Evolutionary conservation across 2,329 filamentous ascomycete genomes (phyloP), one percentile per base, ranked within the genome.

Genomic region (Bimuria novae-zelandiae): DNA sequence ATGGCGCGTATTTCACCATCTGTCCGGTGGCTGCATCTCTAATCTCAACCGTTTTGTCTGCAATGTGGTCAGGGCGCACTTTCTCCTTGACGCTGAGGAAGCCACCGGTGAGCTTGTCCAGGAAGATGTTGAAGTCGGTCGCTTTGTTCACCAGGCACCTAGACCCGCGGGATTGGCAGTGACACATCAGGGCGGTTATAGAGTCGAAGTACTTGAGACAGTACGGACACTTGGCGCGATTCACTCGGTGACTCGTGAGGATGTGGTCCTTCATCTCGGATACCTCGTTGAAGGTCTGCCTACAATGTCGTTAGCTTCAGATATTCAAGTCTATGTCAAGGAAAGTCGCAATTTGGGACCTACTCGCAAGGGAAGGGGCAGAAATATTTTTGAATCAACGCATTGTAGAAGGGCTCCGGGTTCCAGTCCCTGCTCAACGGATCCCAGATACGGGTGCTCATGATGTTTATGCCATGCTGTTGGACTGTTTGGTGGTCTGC

Each of bases 331-430:
- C n/a, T 25, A 39, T 30, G 19, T 36, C 21, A 8, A 43, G 7
- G 6, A 40, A 8, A 27, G 7, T 19, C 12, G 5, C 3, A 8
- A 39, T n/a, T 16, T 22, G n/a, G 7, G 5, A 63, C 68, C 75
- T 74, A 83, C 78, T 73, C 70, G 78, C 85, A 88, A 3, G 67
- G 60, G 50, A 81, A 77, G 0, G 84, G 85, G 49, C 85, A 88
- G 49, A 69, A 74, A 71, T 78, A 88, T 43, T 72, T 75, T 40
- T 72, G 65, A 1, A 75, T 71, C 25, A 77, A 67, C 0, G 68
- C 47, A 35, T 79, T 72, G 50, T 66, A 78, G 72, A 84, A 86
- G 5, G 72, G 69, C 1, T 75, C 69, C 1, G 76, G 68, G 36
- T 80, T 76, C 69, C 82, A 87, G 8, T 75, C 69, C 0, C 68